phyloP scores from a whole-genome alignment of 108 stramenopile species.

The Epithemia pelagica region DNA sequence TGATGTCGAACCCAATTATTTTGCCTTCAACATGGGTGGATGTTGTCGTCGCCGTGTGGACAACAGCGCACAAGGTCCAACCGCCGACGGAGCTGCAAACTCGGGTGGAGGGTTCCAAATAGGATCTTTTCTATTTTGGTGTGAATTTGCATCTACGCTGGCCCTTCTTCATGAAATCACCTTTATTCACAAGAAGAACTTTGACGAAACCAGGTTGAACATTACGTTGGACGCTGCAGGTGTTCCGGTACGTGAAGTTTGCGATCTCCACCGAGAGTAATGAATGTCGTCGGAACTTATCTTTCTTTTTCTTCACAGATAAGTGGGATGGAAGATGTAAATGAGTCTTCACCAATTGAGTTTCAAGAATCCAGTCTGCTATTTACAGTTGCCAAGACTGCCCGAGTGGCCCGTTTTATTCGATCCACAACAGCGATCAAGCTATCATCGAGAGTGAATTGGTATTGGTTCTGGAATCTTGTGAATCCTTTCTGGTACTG shows the following conservation, averaged over 20 bases:
- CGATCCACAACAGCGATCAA: conserved; percentile 43
- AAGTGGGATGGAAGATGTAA: conserved; percentile 9
- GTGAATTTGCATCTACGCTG: conserved; percentile 51
- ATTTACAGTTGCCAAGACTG: conserved; percentile 42
- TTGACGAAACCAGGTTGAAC: not conserved
- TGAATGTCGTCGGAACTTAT: not conserved
- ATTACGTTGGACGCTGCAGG: conserved; percentile 34
- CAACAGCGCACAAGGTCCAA: conserved; percentile 11
- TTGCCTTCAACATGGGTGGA: conserved; percentile 18
- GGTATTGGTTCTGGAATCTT: conserved; percentile 21
- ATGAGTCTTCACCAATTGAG: conserved; percentile 9
- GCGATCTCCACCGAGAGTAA: not conserved
- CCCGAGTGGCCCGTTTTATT: conserved; percentile 63
- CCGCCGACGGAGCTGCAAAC: not conserved
- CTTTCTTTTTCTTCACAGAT: conserved; percentile 2
- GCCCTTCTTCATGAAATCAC: conserved; percentile 52
- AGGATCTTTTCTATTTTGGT: conserved; percentile 73
- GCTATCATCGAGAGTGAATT: conserved; percentile 24
- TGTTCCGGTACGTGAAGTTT: conserved; percentile 38
- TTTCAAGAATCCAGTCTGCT: conserved; percentile 26
- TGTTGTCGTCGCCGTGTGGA: conserved; percentile 2
- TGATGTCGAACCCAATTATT: conserved; percentile 47
- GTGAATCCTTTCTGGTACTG: conserved; percentile 25
- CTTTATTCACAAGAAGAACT: conserved; percentile 28
- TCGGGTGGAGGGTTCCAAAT: conserved; percentile 15